Evolutionary conservation across 1,284 basidiomycete species (phyloP).

Genomic region (Meripilus lineatus): DNA sequence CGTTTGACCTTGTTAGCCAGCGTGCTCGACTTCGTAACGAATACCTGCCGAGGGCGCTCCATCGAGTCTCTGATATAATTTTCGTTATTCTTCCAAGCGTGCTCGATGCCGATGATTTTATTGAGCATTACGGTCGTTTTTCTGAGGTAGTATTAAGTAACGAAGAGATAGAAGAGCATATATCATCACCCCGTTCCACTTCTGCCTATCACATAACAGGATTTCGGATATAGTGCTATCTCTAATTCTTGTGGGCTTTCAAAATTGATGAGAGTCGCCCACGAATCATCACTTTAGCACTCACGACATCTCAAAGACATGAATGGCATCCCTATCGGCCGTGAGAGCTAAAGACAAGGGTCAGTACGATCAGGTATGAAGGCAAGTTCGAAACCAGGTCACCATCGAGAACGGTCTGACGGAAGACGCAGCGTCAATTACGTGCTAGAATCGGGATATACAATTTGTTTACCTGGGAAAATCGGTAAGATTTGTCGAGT

Average conservation of each 20-base stretch:
- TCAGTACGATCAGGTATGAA: not conserved
- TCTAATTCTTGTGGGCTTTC: conserved; percentile 50
- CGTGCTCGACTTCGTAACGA: conserved; percentile 66
- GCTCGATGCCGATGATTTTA: conserved; percentile 58
- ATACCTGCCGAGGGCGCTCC: conserved; percentile 55
- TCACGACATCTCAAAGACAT: conserved; percentile 54
- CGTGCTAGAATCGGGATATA: not conserved
- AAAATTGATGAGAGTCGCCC: not conserved
- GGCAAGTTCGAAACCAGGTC: not conserved
- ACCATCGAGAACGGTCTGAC: conserved; percentile 1
- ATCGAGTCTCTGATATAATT: conserved; percentile 11
- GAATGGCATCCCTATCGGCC: conserved; percentile 39
- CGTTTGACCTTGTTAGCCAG: conserved; percentile 64
- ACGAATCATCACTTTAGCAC: conserved; percentile 29
- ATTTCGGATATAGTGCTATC: conserved; percentile 38
- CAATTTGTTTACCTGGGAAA: conserved; percentile 57
- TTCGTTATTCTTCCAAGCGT: conserved; percentile 39
- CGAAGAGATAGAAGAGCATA: not conserved
- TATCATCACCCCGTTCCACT: conserved; percentile 64
- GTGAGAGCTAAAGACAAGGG: conserved; percentile 32
- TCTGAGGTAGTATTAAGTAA: conserved; percentile 24
- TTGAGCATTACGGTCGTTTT: conserved; percentile 68
- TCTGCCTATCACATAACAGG: conserved; percentile 66
- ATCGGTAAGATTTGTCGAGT: conserved; percentile 59
- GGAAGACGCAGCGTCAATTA: not conserved